Evolutionary conservation across 169 alveolate genomes (phyloP), one percentile per base, ranked within the genome.

Genomic region (Plasmodium gonderi): DNA sequence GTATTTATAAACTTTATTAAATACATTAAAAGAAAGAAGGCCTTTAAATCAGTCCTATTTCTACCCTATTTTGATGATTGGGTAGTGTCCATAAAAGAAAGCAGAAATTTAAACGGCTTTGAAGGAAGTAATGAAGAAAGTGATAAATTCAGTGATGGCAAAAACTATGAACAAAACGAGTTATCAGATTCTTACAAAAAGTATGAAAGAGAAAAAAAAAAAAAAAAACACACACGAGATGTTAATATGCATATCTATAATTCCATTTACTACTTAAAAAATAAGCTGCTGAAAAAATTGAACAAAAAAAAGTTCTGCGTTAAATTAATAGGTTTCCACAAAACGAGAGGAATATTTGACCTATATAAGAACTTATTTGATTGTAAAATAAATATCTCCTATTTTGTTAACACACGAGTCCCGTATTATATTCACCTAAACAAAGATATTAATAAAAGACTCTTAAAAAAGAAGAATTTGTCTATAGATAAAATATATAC

Each of bases 1-100:
- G 29, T 90, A 20, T 90, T 90, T 77, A 20, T 49, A 65, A 89
- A 90, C 26, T 90, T 90, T 65, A 51, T 67, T 51, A 78, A 90
- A 44, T 90, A 77, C 72, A 26, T 90, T n/a, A 90, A 78, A 47
- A 79, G 81, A 11, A 69, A 90, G 20, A 90, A 64, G 72, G 80
- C 72, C 44, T 40, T n/a, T 38, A 76, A 78, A 29, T 64, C 77
- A 14, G 80, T 33, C 54, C 49, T 90, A 36, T 20, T 90, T 77
- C 74, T 90, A 12, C 91, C 94, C 33, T 90, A 90, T 69, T 77
- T 90, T 38, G 90, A 90, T 65, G 78, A 90, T 29, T 90, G 94
- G 94, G 67, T 79, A 6, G 14, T 44, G 42, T 44, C 94, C 31
- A 44, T 78, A 77, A 76, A 79, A 64, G 67, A 49, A 23, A 54